Conservation (phyloP, 1,284 basidiomycete species). For the Porogramme epimiltina region DNA sequence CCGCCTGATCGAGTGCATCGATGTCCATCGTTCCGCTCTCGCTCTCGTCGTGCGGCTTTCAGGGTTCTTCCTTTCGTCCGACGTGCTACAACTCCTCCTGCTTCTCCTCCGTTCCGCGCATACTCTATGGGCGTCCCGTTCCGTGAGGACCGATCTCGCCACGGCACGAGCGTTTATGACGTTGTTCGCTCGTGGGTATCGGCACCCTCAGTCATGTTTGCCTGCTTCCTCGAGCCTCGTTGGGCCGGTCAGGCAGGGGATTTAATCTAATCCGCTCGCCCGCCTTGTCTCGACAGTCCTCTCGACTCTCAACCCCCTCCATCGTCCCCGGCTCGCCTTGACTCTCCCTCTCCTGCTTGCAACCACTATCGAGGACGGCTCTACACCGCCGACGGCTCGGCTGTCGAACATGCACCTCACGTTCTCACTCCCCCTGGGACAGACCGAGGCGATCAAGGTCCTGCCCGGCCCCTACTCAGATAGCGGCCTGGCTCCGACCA, state of each 20-base stretch:
- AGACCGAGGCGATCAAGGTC: slow-evolving; percentile 13
- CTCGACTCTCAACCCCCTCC: background rate
- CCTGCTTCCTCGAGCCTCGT: background rate
- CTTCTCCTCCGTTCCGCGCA: too few species aligned
- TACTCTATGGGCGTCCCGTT: too few species aligned
- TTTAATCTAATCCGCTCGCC: background rate
- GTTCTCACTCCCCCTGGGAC: slow-evolving; percentile 24
- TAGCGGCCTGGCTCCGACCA: slow-evolving; percentile 14
- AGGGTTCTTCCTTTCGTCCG: too few species aligned
- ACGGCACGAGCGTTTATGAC: too few species aligned
- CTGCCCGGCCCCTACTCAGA: slow-evolving; percentile 15
- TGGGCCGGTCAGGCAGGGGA: background rate
- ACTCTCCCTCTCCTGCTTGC: background rate
- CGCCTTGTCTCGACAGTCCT: background rate
- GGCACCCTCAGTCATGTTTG: too few species aligned
- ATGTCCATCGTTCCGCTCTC: too few species aligned
- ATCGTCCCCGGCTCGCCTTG: background rate
- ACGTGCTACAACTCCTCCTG: too few species aligned
- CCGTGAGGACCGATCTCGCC: too few species aligned
- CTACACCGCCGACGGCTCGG: slow-evolving; percentile 13
- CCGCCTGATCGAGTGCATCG: too few species aligned
- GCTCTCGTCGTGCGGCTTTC: too few species aligned
- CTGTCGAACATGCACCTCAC: slow-evolving; percentile 18
- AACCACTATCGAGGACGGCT: background rate
- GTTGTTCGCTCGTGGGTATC: too few species aligned